Base-by-base conservation (phyloP, 257 asterid genomes). In the Knoxia roxburghii region DNA sequence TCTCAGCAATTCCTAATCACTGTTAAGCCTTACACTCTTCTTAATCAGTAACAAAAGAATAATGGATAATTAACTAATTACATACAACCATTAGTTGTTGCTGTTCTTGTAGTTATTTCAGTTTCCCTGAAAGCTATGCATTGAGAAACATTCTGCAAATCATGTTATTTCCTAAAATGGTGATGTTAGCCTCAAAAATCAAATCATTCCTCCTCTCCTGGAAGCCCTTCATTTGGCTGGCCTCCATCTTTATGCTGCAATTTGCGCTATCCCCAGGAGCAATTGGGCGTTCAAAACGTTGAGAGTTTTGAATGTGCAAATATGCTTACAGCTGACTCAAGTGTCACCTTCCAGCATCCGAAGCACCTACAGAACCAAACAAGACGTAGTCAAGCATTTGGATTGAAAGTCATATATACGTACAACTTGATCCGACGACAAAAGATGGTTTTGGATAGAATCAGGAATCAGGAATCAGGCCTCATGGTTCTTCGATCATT, bases 281-380 rank as follows among this genome's bases (percentile, higher is more conserved):
- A 9, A 37, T 37, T 37, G 4, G 4, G 4, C 9, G 41, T 4
- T 37, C 6, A 37, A 37, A 37, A 37, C 6, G 41, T 37, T 32
- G 15, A 7, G 24, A 17, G 46, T 2, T 59, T n/a, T 41, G 41
- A 17, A 12, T 17, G 33, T 39, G 9, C 6, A 11, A 7, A 48
- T 48, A 4, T 58, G 20, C 24, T 61, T 68, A 37, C 41, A 82
- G 64, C 60, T 51, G 52, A 65, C 60, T 33, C 61, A 73, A 35
- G 64, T 53, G 70, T 83, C 88, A 3, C 89, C 89, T 74, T 88
- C 96, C 86, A 88, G 68, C 84, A 83, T 72, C 67, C 85, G 80
- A 54, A 88, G 87, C 63, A 88, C 89, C 96, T 90, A 72, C 5
- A 62, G 29, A 5, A 54, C 5, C 48, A 24, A 67, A 21, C 26